Conservation (phyloP, 164 flowering plant species). For the Tinospora cordifolia region DNA sequence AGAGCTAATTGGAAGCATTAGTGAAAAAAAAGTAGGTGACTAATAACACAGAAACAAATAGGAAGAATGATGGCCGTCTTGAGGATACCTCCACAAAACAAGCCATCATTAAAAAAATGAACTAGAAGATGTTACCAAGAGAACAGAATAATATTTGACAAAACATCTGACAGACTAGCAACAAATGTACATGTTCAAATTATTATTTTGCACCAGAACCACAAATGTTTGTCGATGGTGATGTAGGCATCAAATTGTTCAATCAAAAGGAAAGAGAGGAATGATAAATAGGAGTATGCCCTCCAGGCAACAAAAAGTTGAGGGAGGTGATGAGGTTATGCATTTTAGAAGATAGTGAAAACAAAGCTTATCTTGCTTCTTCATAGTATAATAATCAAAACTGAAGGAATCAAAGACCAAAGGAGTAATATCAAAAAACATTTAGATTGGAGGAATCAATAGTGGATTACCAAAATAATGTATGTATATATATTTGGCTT, state of each 20-base stretch:
- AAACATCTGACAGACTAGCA: background rate
- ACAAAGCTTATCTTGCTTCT: no score
- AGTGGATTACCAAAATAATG: no score
- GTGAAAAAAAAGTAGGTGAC: background rate
- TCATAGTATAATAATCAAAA: no score
- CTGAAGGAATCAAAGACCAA: no score
- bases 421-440: no score
- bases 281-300: background rate
- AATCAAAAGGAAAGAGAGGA: background rate
- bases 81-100: background rate
- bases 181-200: background rate
- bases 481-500: no score
- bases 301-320: background rate
- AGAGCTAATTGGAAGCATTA: background rate
- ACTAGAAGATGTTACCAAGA: background rate
- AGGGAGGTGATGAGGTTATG: background rate
- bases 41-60: background rate
- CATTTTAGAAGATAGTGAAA: no score
- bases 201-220: background rate
- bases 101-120: background rate
- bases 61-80: background rate
- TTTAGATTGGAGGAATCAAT: no score
- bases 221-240: background rate
- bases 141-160: background rate
- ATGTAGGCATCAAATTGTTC: background rate